Base-by-base conservation (phyloP, 2,329 filamentous ascomycete species). In the Diaporthe aspalathi region DNA sequence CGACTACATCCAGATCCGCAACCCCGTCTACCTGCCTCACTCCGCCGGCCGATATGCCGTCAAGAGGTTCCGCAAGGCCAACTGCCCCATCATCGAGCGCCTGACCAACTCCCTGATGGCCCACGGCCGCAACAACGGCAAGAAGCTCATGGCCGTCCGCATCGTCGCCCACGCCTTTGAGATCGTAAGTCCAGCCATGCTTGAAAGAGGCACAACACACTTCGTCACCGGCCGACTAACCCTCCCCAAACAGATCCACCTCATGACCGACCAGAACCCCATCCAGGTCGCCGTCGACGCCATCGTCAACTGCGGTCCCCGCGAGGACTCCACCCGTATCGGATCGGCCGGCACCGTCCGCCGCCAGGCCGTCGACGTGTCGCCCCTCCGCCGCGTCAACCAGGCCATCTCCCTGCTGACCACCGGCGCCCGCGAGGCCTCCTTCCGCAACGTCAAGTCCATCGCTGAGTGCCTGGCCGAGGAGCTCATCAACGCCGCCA, bases 111-210 rank as follows among this genome's bases (percentile, higher is more conserved):
- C 96, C 74, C 92, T 99, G 85, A 99, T 99, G 97, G 98, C 98
- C 95, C 97, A 99, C 92, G 96, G 96, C 87, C 96, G 96, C 88
- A 99, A 99, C 94, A 99, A 98, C 93, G 96, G 96, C 88, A 99
- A 99, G 93, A 99, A 99, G 94, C 92, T 98, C 84, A 98, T 97
- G 95, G 97, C 96, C 84, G 95, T 98, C 86, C 94, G 96, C 88
- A 99, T 99, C 80, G 95, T 99, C 81, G 95, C 95, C 80, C 96
- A 99, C 90, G 87, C 95, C 81, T 99, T 99, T 88, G 97, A 99
- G 91, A 99, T 99, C 85, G 95, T 98, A 92, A 75, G 79, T 65
- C 32, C 57, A 70, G 54, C 63, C 66, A 38, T 35, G 12, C 6
- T n/a, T n/a, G n/a, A n/a, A n/a, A n/a, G n/a, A n/a, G n/a, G n/a